Base-by-base conservation (phyloP, 352 stramenopile genomes). In the Phytopythium kandeliae region DNA sequence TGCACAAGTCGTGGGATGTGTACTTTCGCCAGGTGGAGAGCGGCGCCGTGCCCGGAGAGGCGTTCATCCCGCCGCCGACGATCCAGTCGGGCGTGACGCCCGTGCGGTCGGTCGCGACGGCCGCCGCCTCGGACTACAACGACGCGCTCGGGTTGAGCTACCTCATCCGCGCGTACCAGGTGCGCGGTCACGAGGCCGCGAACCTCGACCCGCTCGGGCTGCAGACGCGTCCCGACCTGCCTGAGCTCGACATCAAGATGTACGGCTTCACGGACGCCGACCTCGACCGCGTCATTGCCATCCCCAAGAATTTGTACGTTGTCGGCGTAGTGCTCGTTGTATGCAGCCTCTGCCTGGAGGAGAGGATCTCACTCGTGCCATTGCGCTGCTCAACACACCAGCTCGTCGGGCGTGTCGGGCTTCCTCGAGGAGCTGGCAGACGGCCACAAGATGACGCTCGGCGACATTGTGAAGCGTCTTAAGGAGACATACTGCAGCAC, bases 191-290 rank as follows among this genome's bases (percentile, higher is more conserved):
- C 67, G 86, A 97, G 57, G 82, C 77, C 13, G 95, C 96, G 36
- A 97, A 98, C 58, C 65, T 99, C 40, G 97, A 99, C 70, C 97
- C 97, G n/a, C 71, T 99, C n/a, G 90, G 85, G 2, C 65, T 99
- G 47, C 66, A 85, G 48, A 65, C 86, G 55, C 71, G 69, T 28
- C 69, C 60, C 1, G 55, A 76, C 28, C 58, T 95, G 24, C 67
- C 74, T 0, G 91, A 97, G 38, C 75, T 98, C 43, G 88, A 97
- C 67, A 92, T 90, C 51, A 72, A 84, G 57, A 95, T 90, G 71
- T 97, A 98, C 68, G 91, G 92, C 49, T 97, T 98, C 66, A 86
- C 72, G 25, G 65, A 95, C 45, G 76, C 76, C 21, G 92, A 98
- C 56, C 62, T 97, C 49, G 84, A 98, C 69, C 76, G 86, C 55